Evolutionary conservation across 305 asterid species (phyloP).

Genomic region (Plantago rigida): DNA sequence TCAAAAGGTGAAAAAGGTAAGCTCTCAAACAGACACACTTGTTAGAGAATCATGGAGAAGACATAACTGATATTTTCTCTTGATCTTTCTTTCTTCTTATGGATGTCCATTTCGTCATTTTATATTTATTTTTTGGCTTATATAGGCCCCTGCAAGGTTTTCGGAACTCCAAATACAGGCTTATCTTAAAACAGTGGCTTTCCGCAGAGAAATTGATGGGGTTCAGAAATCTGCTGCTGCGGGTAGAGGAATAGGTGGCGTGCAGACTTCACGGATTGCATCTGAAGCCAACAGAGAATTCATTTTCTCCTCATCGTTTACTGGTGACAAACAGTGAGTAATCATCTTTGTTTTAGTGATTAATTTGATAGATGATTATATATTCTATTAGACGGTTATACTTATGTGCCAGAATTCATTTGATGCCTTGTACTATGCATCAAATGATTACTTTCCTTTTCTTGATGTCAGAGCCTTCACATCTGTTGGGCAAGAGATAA

Average conservation of each 20-base stretch:
- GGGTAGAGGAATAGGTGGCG: conserved; percentile 80
- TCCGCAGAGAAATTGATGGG: conserved; percentile 89
- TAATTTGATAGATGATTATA: conserved; percentile 24
- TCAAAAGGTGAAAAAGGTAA: conserved; percentile 95
- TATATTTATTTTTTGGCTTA: conserved; percentile 24
- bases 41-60: too few species aligned
- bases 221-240: conserved; percentile 81
- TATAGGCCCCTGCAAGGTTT: conserved; percentile 79
- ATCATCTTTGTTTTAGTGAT: too few species aligned
- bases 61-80: not conserved
- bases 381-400: conserved; percentile 22
- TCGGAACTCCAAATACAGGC: conserved; percentile 94
- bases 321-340: conserved; percentile 53
- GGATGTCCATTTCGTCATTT: not conserved
- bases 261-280: conserved; percentile 88
- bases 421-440: conserved; percentile 20
- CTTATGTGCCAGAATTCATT: conserved; percentile 10
- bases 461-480: conserved; percentile 52
- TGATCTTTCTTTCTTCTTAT: not conserved
- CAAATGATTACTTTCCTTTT: conserved; percentile 24
- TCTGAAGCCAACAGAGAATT: conserved; percentile 94
- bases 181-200: conserved; percentile 94
- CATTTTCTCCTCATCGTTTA: conserved; percentile 80
- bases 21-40: not conserved
- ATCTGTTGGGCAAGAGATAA: conserved; percentile 56